These are phyloP conservation scores for Cenococcum geophilum DNA, from an alignment of 495 filamentous ascomycete species.

Conservation along the genomic window DNA sequence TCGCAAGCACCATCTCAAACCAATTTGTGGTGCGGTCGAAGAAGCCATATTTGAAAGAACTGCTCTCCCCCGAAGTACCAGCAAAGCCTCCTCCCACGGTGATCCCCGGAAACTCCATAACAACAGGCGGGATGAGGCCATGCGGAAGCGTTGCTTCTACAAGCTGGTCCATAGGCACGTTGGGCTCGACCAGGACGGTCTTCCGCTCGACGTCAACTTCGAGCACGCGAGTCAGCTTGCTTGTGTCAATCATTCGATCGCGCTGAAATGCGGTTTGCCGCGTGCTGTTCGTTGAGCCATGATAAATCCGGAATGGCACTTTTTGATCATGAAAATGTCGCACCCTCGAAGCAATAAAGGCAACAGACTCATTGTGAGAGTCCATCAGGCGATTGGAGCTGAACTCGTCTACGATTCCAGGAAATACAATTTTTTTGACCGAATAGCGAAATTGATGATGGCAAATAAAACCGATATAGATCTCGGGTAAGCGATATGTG, in stretches of 20 bases:
- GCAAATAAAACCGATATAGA: too few relatives aligned
- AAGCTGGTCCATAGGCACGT: slow-evolving; percentile 59
- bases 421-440: too few relatives aligned
- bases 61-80: slow-evolving; percentile 55
- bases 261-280: slow-evolving; percentile 43
- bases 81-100: slow-evolving; percentile 42
- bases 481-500: too few relatives aligned
- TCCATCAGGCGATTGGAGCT: slow-evolving; percentile 23
- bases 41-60: too few relatives aligned
- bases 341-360: slow-evolving; percentile 7
- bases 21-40: too few relatives aligned
- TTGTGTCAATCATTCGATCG: slow-evolving; percentile 52
- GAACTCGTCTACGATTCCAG: too few relatives aligned
- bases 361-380: slow-evolving; percentile 16
- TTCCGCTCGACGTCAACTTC: slow-evolving; percentile 38
- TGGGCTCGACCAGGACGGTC: slow-evolving; percentile 53
- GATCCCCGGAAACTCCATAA: too few relatives aligned
- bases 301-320: slow-evolving; percentile 60
- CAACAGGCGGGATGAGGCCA: slow-evolving; percentile 21
- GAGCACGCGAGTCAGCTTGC: slow-evolving; percentile 34
- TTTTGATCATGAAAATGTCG: slow-evolving; percentile 11
- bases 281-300: slow-evolving; percentile 72
- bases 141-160: slow-evolving; percentile 47
- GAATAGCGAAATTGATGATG: too few relatives aligned
- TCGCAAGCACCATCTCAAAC: too few relatives aligned